A percentile compares a stretch with the other conserved stretches of the same genome.
These are phyloP conservation scores for Xylaria sp. DNA, from an alignment of 2,329 filamentous ascomycete genomes.

Conservation along the genomic window DNA sequence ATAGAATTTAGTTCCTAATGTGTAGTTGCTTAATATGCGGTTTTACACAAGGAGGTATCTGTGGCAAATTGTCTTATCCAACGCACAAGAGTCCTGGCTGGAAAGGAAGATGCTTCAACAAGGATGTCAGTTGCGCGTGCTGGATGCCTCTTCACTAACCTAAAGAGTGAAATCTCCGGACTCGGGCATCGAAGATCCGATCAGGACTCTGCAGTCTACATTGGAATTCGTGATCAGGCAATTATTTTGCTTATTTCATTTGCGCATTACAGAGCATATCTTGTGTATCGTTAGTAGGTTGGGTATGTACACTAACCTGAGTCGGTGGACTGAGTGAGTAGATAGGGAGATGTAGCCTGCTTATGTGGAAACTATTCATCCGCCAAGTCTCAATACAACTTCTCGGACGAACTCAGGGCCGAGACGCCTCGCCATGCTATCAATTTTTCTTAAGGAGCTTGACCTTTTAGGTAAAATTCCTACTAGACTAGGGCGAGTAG, in stretches of 20 bases:
- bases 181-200: constrained; percentile 1
- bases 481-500: background rate
- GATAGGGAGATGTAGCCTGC: background rate
- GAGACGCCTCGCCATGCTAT: background rate
- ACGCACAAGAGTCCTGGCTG: background rate
- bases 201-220: background rate
- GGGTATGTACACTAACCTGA: background rate
- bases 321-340: background rate
- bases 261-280: background rate
- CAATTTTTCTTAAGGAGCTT: background rate
- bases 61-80: background rate
- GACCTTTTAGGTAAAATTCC: background rate
- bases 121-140: background rate
- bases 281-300: background rate
- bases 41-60: background rate
- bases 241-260: background rate
- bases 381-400: background rate
- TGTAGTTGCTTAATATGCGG: background rate
- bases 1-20: background rate
- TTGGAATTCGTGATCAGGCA: background rate
- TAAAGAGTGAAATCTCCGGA: background rate
- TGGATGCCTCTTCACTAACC: background rate
- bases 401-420: background rate
- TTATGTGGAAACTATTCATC: background rate
- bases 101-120: background rate